Evolutionary conservation across 495 filamentous ascomycete genomes (phyloP), one percentile per base, ranked within the genome.

Genomic region (Hapsidospora chrysogenum): DNA sequence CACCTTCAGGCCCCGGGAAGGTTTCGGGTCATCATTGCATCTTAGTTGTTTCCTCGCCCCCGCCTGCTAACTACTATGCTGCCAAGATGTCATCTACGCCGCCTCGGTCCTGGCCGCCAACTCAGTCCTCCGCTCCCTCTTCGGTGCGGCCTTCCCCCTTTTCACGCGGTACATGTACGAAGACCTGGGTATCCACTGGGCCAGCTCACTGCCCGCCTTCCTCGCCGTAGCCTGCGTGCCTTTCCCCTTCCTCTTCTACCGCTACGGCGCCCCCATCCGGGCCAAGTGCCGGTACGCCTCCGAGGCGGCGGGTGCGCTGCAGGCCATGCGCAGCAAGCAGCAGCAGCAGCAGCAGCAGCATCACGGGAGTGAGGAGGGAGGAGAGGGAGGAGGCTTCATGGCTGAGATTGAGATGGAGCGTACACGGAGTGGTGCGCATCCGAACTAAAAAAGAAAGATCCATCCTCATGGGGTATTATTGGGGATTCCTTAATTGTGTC

Each of bases 91-190:
- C 30, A 78, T 86, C 39, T 89, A 78, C 44, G 81, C 82, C 4
- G 82, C 83, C 2, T 80, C 75, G 1, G 81, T 82, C 1, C 58
- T 92, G 11, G 83, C 83, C 1, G 80, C 80, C 22, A 85, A 81
- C 54, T 66, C 75, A 11, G 72, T 86, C 3, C 54, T 87, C 27
- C 57, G 65, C 17, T 63, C 58, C 1, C 42, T 63, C 13, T 85
- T 87, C 49, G 83, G 84, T 45, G 77, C 80, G n/a, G 77, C 69
- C 0, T 89, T 92, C 60, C 84, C 83, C 2, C 62, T 92, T 0
- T 89, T 92, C 62, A 87, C 82, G 3, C 70, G 66, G 0, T 44
- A 78, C 38, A 80, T 89, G 77, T 89, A 82, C 51, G 22, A 60
- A 4, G 61, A 73, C 47, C 67, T 92, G 1, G 81, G 82, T 38